Evolutionary conservation across 169 alveolate genomes (phyloP).

Genomic region (Plasmodium gaboni): DNA sequence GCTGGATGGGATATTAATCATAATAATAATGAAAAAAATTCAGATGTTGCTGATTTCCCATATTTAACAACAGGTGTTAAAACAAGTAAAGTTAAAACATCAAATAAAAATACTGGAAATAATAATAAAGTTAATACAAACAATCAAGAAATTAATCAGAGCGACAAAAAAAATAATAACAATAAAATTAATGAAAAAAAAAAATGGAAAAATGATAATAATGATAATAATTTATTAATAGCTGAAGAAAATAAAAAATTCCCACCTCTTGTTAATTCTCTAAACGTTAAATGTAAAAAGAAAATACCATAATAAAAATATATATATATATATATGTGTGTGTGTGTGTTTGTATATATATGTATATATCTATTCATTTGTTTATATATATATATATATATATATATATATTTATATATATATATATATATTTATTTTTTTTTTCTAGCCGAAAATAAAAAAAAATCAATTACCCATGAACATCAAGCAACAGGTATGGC

Average conservation of each 20-base stretch:
- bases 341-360: not conserved
- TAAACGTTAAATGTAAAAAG: constrained; percentile 24
- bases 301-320: not conserved
- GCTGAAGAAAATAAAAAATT: constrained; percentile 40
- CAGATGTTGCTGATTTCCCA: constrained; percentile 48
- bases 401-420: constrained; percentile 1
- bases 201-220: constrained; percentile 49
- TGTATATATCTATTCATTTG: too few species aligned
- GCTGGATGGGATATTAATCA: constrained; percentile 44
- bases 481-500: constrained; percentile 49
- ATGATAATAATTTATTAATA: not conserved
- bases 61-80: constrained; percentile 27
- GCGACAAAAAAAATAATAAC: not conserved
- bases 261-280: constrained; percentile 33
- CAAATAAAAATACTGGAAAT: constrained; percentile 6
- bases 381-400: not conserved
- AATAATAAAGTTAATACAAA: not conserved
- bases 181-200: constrained; percentile 20
- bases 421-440: not conserved
- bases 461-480: constrained; percentile 29
- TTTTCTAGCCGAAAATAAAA: constrained; percentile 34
- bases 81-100: constrained; percentile 16
- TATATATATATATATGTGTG: not conserved
- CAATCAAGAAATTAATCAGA: not conserved
- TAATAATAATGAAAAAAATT: constrained; percentile 21